Percentiles rank a stretch among this genome's conserved stretches.
These are phyloP conservation scores for Sclerotinia subarctica DNA, from an alignment of 2,329 filamentous ascomycete genomes.

Conservation along the genomic window DNA sequence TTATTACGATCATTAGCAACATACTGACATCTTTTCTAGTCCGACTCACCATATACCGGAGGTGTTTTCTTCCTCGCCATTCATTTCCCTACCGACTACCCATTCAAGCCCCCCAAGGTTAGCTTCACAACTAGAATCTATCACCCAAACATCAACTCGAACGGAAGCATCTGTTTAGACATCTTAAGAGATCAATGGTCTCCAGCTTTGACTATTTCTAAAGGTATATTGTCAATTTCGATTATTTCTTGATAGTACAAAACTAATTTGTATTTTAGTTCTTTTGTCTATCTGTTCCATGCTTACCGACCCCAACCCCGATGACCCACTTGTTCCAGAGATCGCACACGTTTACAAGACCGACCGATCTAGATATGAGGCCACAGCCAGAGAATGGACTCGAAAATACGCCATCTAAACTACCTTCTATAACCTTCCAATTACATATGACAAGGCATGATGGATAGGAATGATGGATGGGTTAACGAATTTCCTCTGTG, in stretches of 20 bases:
- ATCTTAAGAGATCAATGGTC: slow-evolving; percentile 99
- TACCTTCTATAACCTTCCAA: slow-evolving; percentile 9
- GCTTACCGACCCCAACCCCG: slow-evolving; percentile 98
- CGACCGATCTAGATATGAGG: slow-evolving; percentile 91
- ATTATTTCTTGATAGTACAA: not conserved
- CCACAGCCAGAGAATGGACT: slow-evolving; percentile 96
- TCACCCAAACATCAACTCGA: slow-evolving; percentile 99
- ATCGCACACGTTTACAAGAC: slow-evolving; percentile 99
- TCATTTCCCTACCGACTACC: slow-evolving; percentile 99
- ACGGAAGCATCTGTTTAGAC: slow-evolving; percentile 98
- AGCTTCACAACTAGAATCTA: slow-evolving; percentile 99
- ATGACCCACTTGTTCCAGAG: slow-evolving; percentile 97
- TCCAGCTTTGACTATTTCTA: slow-evolving; percentile 95
- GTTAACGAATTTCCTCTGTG: slow-evolving; percentile 28
- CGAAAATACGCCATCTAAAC: slow-evolving; percentile 93
- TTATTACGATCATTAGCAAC: not conserved
- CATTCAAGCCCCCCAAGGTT: slow-evolving; percentile 99
- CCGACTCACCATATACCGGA: slow-evolving; percentile 83
- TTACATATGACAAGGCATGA: slow-evolving; percentile 17
- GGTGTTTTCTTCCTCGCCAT: slow-evolving; percentile 99
- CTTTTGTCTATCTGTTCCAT: slow-evolving; percentile 99
- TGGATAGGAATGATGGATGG: slow-evolving; percentile 17
- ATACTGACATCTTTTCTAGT: slow-evolving; percentile 17
- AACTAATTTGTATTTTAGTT: slow-evolving; percentile 52
- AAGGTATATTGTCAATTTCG: slow-evolving; percentile 61